These are phyloP conservation scores for Saccharomycopsis sp. DNA, from an alignment of 805 yeast genomes.

Conservation along the genomic window DNA sequence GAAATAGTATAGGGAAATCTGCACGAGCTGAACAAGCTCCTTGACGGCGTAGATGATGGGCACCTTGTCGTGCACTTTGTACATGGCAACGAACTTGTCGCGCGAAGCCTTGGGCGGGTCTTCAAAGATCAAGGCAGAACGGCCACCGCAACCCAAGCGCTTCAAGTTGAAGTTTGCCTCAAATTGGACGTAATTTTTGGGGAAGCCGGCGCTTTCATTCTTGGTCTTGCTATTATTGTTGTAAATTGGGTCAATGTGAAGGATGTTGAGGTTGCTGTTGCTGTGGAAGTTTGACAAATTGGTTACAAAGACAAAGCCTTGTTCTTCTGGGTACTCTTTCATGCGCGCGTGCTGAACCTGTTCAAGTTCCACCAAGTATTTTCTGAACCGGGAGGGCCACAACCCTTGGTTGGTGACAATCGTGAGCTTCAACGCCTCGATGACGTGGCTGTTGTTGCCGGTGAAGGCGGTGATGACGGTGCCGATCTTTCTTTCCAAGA, in stretches of 20 bases:
- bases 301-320: constrained; percentile 70
- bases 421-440: constrained; percentile 51
- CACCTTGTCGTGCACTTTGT: constrained; percentile 40
- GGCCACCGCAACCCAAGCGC: constrained; percentile 73
- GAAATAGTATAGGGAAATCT: constrained; percentile 69
- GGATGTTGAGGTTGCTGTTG: constrained; percentile 15
- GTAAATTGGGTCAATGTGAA: constrained; percentile 14
- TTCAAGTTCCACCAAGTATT: constrained; percentile 57
- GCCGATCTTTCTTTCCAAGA: constrained; percentile 56
- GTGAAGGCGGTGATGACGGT: constrained; percentile 74
- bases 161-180: constrained; percentile 69
- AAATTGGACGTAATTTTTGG: constrained; percentile 30
- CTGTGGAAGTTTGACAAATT: constrained; percentile 56
- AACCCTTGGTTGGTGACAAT: constrained; percentile 36
- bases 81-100: constrained; percentile 73
- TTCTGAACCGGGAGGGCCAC: constrained; percentile 42
- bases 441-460: constrained; percentile 62
- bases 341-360: constrained; percentile 61
- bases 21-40: constrained; percentile 68
- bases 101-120: constrained; percentile 68
- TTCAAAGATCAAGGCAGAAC: constrained; percentile 67
- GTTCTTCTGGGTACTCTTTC: constrained; percentile 31
- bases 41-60: constrained; percentile 58
- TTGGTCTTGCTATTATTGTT: background rate
- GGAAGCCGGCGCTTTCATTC: background rate